phyloP scores from a whole-genome alignment of 805 yeast species.

The Saturnispora sekii region DNA sequence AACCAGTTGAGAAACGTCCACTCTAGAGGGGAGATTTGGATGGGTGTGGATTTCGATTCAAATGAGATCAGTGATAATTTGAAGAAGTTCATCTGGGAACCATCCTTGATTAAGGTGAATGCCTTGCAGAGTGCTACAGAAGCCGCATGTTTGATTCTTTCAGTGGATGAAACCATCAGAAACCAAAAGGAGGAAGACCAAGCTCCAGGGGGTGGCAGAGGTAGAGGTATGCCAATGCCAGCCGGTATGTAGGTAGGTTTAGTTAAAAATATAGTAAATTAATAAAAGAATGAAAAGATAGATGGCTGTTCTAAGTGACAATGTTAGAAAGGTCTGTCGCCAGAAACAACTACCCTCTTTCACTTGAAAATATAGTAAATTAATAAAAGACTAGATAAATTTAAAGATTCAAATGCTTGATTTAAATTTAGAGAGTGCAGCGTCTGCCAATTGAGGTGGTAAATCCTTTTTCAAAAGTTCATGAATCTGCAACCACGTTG shows the following conservation, averaged over 20 bases:
- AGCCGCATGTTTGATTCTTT: conserved; percentile 84
- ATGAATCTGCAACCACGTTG: conserved; percentile 3
- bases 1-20: conserved; percentile 89
- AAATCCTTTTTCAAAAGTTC: conserved; percentile 7
- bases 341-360: neutral
- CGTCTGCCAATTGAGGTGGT: neutral
- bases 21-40: conserved; percentile 87
- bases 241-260: conserved; percentile 9
- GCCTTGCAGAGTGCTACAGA: conserved; percentile 96
- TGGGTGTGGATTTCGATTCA: conserved; percentile 83
- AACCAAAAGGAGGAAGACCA: conserved; percentile 54
- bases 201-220: conserved; percentile 33
- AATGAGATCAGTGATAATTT: conserved; percentile 80
- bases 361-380: neutral
- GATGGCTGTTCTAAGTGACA: too few species aligned
- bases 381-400: neutral
- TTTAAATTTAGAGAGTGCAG: conserved; percentile 1
- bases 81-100: conserved; percentile 92
- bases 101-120: conserved; percentile 84
- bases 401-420: neutral
- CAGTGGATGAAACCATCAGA: conserved; percentile 92
- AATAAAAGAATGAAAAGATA: neutral
- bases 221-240: conserved; percentile 54
- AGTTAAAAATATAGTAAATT: neutral
- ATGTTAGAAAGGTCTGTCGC: too few species aligned